A percentile compares a stretch with the other conserved stretches of the same genome.
Conservation (phyloP, 768 basidiomycete genomes). For the Boletus subcaerulescens region DNA sequence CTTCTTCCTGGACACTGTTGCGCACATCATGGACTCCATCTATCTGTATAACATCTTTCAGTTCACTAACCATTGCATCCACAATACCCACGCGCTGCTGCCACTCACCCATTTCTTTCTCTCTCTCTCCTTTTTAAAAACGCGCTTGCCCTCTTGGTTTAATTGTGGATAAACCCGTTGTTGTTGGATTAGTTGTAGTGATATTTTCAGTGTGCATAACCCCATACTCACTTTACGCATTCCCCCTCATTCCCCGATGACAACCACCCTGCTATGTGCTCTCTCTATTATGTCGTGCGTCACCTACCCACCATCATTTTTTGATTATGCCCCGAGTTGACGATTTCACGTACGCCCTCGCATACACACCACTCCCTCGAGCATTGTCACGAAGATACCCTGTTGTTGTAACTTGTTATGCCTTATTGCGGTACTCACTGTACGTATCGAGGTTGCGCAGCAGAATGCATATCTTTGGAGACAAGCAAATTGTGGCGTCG, state of each 20-base stretch:
- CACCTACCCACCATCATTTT: conserved; percentile 14
- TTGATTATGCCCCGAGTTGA: conserved; percentile 29
- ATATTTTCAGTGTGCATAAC: conserved; percentile 31
- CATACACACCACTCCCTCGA: conserved; percentile 6
- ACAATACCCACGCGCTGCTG: conserved; percentile 32
- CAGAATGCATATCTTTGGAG: conserved; percentile 36
- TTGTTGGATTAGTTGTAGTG: conserved; percentile 38
- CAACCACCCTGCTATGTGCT: conserved; percentile 1
- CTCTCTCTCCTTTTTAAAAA: conserved; percentile 10
- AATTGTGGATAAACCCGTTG: conserved; percentile 35
- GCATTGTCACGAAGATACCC: conserved; percentile 36
- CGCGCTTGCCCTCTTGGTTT: conserved; percentile 27
- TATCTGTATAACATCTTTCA: conserved; percentile 30
- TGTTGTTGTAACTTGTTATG: conserved; percentile 32
- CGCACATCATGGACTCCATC: conserved; percentile 23
- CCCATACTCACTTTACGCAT: conserved; percentile 25
- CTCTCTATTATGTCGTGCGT: conserved; percentile 15
- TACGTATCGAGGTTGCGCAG: conserved; percentile 34
- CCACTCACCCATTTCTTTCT: conserved; percentile 18
- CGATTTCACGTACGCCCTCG: conserved; percentile 30
- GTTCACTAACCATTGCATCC: conserved; percentile 21
- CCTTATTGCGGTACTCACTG: conserved; percentile 23
- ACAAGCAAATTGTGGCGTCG: conserved; percentile 1
- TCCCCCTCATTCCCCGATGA: conserved; percentile 8
- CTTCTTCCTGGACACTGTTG: conserved; percentile 25